Conservation (phyloP, 2,329 filamentous ascomycete genomes). For the Aureobasidium sp. region DNA sequence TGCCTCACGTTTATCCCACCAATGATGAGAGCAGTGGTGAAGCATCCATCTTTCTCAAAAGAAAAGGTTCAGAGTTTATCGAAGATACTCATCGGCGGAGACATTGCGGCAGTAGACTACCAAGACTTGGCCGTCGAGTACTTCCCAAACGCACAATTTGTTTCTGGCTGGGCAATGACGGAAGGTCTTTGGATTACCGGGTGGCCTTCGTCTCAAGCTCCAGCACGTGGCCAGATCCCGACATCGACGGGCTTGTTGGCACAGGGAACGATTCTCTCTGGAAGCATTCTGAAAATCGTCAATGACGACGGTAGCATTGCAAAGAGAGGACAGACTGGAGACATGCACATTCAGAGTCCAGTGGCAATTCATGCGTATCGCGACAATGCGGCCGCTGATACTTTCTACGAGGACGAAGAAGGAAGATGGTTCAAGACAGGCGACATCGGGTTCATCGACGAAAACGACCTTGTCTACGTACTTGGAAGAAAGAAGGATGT, state of each 20-base stretch:
- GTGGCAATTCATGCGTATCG: not conserved
- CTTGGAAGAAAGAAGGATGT: conserved; percentile 6
- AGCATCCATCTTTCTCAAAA: not conserved
- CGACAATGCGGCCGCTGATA: not conserved
- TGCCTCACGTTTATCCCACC: not conserved
- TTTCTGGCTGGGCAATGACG: not conserved
- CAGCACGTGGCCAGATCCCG: not conserved
- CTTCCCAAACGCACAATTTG: not conserved
- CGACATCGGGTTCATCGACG: not conserved
- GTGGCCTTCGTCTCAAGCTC: not conserved
- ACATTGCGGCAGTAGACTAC: not conserved
- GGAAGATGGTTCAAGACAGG: conserved; percentile 6
- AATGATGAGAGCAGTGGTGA: not conserved
- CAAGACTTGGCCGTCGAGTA: not conserved
- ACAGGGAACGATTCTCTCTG: not conserved
- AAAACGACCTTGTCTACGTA: not conserved
- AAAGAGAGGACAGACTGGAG: not conserved
- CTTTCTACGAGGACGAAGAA: not conserved
- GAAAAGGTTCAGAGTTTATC: not conserved
- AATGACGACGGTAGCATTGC: not conserved
- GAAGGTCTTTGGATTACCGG: not conserved
- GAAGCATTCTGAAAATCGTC: not conserved
- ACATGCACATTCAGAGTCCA: not conserved
- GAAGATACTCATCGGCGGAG: not conserved
- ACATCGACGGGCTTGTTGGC: not conserved